Evolutionary conservation across 495 filamentous ascomycete species (phyloP).

Genomic region (Hypoxylon cercidicola): DNA sequence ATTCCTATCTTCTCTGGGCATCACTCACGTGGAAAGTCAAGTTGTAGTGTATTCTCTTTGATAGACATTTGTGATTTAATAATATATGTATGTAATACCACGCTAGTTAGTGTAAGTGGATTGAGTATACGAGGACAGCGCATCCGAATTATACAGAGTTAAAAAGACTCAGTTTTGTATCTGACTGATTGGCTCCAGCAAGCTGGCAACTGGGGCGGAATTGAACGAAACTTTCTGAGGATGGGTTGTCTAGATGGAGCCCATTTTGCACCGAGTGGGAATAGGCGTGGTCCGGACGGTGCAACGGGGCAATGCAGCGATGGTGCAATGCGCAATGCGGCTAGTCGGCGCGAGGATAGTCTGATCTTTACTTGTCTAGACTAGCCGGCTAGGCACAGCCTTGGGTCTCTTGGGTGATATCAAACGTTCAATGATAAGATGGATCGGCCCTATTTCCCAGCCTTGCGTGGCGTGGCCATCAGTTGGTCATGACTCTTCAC

Average conservation of each 20-base stretch:
- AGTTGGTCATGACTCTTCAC: constrained; percentile 18
- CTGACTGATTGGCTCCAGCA: constrained; percentile 15
- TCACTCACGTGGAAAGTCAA: no score
- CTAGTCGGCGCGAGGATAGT: constrained; percentile 20
- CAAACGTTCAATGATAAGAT: constrained; percentile 12
- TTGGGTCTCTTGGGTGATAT: constrained; percentile 9
- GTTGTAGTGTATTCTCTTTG: no score
- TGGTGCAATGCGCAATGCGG: constrained; percentile 19
- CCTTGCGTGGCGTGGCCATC: constrained; percentile 37
- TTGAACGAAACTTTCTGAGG: constrained; percentile 31
- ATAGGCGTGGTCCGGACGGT: constrained; percentile 24
- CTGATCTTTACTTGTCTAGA: constrained; percentile 23
- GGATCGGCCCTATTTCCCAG: constrained; percentile 40
- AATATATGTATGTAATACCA: no score
- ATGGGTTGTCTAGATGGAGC: constrained; percentile 23
- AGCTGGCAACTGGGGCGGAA: constrained; percentile 6
- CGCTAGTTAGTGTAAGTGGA: background rate
- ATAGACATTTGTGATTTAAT: no score
- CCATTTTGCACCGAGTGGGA: constrained; percentile 17
- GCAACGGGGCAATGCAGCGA: background rate
- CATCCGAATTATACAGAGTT: constrained; percentile 2
- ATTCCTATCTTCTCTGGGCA: no score
- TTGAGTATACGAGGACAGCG: constrained; percentile 11
- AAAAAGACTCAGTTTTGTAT: constrained; percentile 11
- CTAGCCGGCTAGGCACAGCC: constrained; percentile 3